phyloP scores from a whole-genome alignment of 106 monocot species.

The Cymbidium sinense region DNA sequence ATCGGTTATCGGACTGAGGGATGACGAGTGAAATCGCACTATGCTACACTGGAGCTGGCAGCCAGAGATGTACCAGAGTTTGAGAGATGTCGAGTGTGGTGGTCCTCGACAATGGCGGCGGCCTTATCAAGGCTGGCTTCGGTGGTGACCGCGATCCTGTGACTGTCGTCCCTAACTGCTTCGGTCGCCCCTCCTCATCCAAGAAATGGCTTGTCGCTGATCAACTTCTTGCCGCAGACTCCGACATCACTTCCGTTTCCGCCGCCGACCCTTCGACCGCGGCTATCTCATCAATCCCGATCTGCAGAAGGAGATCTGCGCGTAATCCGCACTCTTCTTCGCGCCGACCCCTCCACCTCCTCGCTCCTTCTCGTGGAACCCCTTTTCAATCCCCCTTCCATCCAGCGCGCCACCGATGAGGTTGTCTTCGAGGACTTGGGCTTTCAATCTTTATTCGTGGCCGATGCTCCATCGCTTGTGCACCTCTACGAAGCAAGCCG shows the following conservation, averaged over 20 bases:
- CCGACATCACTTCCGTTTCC: constrained; percentile 56
- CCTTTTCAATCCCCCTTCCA: constrained; percentile 32
- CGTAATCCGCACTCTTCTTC: no score
- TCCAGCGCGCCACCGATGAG: constrained; percentile 79
- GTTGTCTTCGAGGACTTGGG: constrained; percentile 89
- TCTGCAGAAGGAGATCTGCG: no score
- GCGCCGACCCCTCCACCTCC: no score
- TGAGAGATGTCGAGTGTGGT: constrained; percentile 36
- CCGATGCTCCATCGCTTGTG: constrained; percentile 79
- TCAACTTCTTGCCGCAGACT: constrained; percentile 54
- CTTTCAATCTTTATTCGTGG: constrained; percentile 60
- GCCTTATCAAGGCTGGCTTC: constrained; percentile 87
- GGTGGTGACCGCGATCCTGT: constrained; percentile 74
- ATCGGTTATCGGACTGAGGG: neutral
- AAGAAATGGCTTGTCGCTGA: constrained; percentile 65
- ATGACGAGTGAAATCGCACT: no score
- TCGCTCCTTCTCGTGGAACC: no score
- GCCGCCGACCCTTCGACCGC: constrained; percentile 89
- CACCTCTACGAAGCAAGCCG: constrained; percentile 78
- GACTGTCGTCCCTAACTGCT: constrained; percentile 79
- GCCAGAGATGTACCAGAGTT: no score
- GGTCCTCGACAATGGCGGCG: constrained; percentile 91
- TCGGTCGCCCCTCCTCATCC: constrained; percentile 39
- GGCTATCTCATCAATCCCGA: constrained; percentile 16
- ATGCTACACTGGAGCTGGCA: neutral